Evolutionary conservation across 495 filamentous ascomycete genomes (phyloP).

Genomic region (Aspergillus panamensis): DNA sequence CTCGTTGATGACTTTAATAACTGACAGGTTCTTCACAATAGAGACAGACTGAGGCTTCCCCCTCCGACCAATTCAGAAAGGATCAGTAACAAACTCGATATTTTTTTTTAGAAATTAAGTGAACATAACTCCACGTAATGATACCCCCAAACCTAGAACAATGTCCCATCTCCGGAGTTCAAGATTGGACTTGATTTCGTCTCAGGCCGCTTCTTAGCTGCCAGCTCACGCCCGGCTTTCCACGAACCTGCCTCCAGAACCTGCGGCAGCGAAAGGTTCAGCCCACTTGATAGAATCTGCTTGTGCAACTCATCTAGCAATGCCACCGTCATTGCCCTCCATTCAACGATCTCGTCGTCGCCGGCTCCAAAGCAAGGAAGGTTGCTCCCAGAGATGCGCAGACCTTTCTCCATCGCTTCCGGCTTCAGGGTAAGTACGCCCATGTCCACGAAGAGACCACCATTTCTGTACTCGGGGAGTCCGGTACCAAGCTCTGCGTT

Average conservation of each 20-base stretch:
- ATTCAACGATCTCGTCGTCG: constrained; percentile 20
- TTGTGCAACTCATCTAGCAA: constrained; percentile 72
- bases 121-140: background rate
- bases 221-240: constrained; percentile 47
- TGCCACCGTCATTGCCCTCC: constrained; percentile 79
- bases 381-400: constrained; percentile 49
- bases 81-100: background rate
- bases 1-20: too few species aligned
- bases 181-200: constrained; percentile 45
- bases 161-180: constrained; percentile 43
- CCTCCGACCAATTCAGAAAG: background rate
- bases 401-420: constrained; percentile 53
- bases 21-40: too few species aligned
- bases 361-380: constrained; percentile 71
- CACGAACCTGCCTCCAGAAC: constrained; percentile 87
- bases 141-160: constrained; percentile 25
- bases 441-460: constrained; percentile 77
- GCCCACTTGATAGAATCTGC: constrained; percentile 55
- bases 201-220: constrained; percentile 36
- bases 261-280: constrained; percentile 66
- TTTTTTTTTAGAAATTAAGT: background rate
- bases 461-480: constrained; percentile 84
- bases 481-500: constrained; percentile 77
- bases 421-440: constrained; percentile 75
- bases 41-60: too few species aligned